Evolutionary conservation across 176 grass and related monocot genomes (phyloP).

Genomic region (Puccinellia tenuiflora): DNA sequence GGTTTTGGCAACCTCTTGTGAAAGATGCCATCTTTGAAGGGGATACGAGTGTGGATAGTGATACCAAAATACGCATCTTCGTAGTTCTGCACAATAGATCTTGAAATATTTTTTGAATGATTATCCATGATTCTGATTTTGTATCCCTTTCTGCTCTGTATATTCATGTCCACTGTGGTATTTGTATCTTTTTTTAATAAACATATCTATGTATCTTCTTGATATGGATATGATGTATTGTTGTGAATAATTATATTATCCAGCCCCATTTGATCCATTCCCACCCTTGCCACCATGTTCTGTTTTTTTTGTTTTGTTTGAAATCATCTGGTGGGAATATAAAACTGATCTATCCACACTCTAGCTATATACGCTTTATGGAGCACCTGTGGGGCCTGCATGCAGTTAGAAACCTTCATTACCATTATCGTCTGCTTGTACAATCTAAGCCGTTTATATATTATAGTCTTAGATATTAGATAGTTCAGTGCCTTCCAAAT

Average conservation of each 20-base stretch:
- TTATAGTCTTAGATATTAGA: neutral
- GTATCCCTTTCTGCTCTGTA: neutral
- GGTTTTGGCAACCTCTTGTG: neutral
- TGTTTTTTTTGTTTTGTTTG: neutral
- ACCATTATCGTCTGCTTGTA: too few species aligned
- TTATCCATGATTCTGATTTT: constrained; percentile 1
- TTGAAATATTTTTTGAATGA: neutral
- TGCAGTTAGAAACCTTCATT: too few species aligned
- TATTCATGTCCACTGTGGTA: neutral
- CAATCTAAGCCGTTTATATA: too few species aligned
- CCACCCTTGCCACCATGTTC: neutral
- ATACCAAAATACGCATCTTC: neutral
- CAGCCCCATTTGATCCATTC: too few species aligned
- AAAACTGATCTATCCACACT: neutral
- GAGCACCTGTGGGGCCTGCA: too few species aligned
- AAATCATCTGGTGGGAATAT: neutral
- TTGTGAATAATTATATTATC: neutral
- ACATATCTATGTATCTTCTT: neutral
- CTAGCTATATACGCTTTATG: too few species aligned
- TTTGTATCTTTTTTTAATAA: neutral
- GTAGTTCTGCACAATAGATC: neutral
- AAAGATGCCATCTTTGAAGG: neutral
- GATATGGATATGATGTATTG: neutral
- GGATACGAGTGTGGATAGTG: neutral
- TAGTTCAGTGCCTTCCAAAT: neutral